Evolutionary conservation across 257 asterid genomes (phyloP), one percentile per base, ranked within the genome.

Genomic region (Solanum piurae): DNA sequence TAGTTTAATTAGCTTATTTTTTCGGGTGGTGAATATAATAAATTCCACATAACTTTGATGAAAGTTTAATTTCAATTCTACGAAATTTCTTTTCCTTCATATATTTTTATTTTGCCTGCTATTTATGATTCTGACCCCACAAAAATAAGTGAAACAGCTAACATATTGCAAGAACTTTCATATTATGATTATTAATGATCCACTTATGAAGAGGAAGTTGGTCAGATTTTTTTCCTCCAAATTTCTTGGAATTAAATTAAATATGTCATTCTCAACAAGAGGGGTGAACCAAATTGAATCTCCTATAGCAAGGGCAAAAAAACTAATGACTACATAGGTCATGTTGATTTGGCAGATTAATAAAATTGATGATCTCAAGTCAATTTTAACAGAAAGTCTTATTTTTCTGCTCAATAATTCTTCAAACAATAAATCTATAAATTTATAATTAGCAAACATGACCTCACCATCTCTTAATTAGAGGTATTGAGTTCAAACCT

Each of bases 401-500:
- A 10, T 62, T n/a, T 62, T 62, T 62, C 1, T 4, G 1, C 14
- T 62, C 0, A n/a, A 62, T 62, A 62, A 23, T 10, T 10, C 6
- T n/a, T 62, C 2, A n/a, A 62, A 62, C 14, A 5, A 6, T 21
- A 9, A 21, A 21, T 0, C 6, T 60, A 60, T 60, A 60, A 60
- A 23, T 23, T 21, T 60, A 23, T 60, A 21, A 23, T 23, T 4
- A 6, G 5, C 3, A 10, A 62, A 62, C 1, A 2, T 16, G 4
- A 12, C 1, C 1, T 16, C 3, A 16, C 2, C 0, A 5, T 58
- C 7, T n/a, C 0, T 10, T 1, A 10, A n/a, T n/a, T n/a, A n/a
- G 14, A n/a, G 4, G 0, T n/a, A 4, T 62, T 10, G 4, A 9
- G 12, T n/a, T 10, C 1, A 6, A 62, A 5, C 6, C 16, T 62